Evolutionary conservation across 768 basidiomycete species (phyloP).

Genomic region (Plicaturopsis crispa): DNA sequence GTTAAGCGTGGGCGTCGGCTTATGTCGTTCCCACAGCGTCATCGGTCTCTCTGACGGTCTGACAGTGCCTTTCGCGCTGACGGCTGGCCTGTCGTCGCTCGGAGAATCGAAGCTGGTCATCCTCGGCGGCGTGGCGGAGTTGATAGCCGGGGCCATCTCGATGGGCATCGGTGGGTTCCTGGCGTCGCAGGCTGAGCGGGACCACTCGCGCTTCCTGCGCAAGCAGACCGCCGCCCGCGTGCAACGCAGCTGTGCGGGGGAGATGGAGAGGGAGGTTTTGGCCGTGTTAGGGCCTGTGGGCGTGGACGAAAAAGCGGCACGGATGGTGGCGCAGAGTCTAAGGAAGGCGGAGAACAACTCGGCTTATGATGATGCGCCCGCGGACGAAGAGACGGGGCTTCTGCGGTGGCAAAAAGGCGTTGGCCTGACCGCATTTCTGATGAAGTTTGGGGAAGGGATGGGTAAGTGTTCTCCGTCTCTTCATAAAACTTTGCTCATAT

Average conservation of each 20-base stretch:
- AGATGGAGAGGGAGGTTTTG: conserved; percentile 93
- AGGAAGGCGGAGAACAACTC: conserved; percentile 46
- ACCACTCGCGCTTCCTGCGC: conserved; percentile 82
- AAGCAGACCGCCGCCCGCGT: conserved; percentile 75
- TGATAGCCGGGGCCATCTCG: conserved; percentile 92
- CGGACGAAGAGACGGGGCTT: conserved; percentile 52
- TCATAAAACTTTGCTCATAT: no score
- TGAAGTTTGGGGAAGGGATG: conserved; percentile 94
- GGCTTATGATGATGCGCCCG: conserved; percentile 11
- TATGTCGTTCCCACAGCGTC: conserved; percentile 38
- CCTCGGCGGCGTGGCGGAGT: conserved; percentile 89
- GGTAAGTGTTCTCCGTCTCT: no score
- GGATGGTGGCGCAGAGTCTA: conserved; percentile 71
- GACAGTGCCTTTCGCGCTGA: conserved; percentile 87
- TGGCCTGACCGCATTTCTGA: conserved; percentile 87
- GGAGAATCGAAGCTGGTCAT: conserved; percentile 90
- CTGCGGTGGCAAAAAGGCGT: conserved; percentile 69
- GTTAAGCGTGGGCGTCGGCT: conserved; percentile 7
- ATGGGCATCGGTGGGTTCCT: conserved; percentile 99
- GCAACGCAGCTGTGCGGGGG: conserved; percentile 82
- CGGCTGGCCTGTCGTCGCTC: conserved; percentile 83
- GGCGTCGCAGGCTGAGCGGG: conserved; percentile 93
- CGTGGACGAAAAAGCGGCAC: conserved; percentile 75
- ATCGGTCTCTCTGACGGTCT: conserved; percentile 89
- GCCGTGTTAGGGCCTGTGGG: conserved; percentile 86